Base-by-base conservation (phyloP, 2,329 filamentous ascomycete species). In the Aureobasidium sp. region DNA sequence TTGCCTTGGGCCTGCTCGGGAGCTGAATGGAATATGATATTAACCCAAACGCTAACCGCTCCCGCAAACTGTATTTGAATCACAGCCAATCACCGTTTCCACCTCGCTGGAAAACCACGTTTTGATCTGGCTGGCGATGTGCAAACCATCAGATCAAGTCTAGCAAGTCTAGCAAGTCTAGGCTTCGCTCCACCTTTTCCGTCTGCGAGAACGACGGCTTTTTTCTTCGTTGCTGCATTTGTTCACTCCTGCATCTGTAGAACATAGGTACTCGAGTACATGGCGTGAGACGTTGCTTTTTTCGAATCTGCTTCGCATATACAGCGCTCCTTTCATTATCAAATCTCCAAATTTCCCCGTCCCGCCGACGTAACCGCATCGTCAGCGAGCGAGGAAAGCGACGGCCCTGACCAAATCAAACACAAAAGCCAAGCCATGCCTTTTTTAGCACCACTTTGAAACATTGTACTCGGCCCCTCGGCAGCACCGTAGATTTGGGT, bases 141-240 rank as follows among this genome's bases (percentile, higher is more conserved):
- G 54, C 54, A 59, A 59, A 59, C 53, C 29, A 45, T 45, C 53
- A 57, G 53, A 57, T 57, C 53, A 34, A 44, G 53, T 57, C 53
- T 45, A 57, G 53, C 53, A 34, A 44, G 53, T 57, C 53, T 45
- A 57, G 53, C 50, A 42, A 53, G 52, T 44, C 52, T 55, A 44
- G 41, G 10, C 53, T 45, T 8, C 32, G 25, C 37, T 59, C 42
- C n/a, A 48, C 32, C 32, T 29, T 11, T 37, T 59, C 54, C 25
- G 54, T n/a, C 39, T 27, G 27, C 27, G 25, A 41, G 6, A 37
- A 42, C 34, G 41, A 41, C 39, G 29, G 53, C 29, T n/a, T 45
- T 34, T 34, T 57, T 34, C 16, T 15, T 15, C 37, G 16, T 44
- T 15, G 42, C 54, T 25, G 34, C 11, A 47, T 48, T 39, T 5